Base-by-base conservation (phyloP, 176 grass and related monocot species). In the Cenchrus americanus region DNA sequence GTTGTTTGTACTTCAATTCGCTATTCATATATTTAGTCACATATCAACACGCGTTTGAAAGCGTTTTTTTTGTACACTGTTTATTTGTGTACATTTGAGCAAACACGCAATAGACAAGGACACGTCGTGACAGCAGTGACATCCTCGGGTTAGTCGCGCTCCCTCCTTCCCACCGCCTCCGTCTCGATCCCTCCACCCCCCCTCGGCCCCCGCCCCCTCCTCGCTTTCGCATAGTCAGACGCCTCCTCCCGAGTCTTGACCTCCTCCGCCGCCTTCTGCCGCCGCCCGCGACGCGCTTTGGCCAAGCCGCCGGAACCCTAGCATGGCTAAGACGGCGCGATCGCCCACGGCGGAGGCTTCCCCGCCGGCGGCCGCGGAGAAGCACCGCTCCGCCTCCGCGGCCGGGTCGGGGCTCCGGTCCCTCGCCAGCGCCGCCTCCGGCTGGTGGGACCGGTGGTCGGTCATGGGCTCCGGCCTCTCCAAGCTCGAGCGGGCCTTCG, bases 401-500 rank as follows among this genome's bases (percentile, higher is more conserved):
- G 24, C 85, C 22, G 92, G 90, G 42, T 82, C 90, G 41, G 90
- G 92, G 77, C 77, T 97, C 32, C 90, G 93, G 52, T 92, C 86
- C 88, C 68, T 97, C 64, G 86, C 89, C 78, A 90, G 88, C 69
- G 86, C 89, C 73, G 92, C 92, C 71, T 85, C 76, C 12, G 90
- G 90, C 7, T 92, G 87, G 76, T 94, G 89, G 89, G 93, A 95
- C n/a, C 89, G 82, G 80, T 95, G 91, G 85, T 75, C 89, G 74
- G 89, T 94, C 43, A 88, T 98, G 85, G 89, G 92, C 18, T 52
- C 92, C 8, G 64, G 88, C 14, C 83, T 88, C 66, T 98, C 95
- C 65, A 98, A 93, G 89, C 90, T 98, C 49, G 95, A 98, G 85
- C 93, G 86, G 91, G 89, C 95, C 40, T 91, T 98, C 21, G 95